phyloP scores from a whole-genome alignment of 352 stramenopile species.

The Phytopythium litorale region DNA sequence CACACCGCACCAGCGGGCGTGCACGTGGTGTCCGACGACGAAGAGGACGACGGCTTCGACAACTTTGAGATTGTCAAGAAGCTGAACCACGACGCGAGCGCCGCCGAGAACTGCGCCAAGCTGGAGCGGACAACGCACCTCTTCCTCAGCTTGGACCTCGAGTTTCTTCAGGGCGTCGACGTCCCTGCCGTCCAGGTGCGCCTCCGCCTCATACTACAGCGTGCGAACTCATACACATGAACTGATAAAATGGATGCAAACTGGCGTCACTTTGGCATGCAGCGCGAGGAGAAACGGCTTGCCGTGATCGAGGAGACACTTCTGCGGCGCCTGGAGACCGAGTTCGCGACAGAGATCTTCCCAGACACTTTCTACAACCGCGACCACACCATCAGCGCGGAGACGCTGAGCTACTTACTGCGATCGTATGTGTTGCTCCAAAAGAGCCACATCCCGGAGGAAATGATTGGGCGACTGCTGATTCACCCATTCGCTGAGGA shows the following conservation, averaged over 20 bases:
- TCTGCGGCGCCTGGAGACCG: conserved; percentile 68
- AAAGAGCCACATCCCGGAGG: conserved; percentile 72
- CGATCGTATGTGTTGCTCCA: conserved; percentile 74
- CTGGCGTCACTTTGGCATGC: neutral
- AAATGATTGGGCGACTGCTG: conserved; percentile 75
- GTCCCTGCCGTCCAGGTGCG: conserved; percentile 64
- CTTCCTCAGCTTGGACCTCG: conserved; percentile 72
- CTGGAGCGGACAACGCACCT: conserved; percentile 73
- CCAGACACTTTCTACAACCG: conserved; percentile 86
- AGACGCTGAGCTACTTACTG: conserved; percentile 65
- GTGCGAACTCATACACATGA: neutral
- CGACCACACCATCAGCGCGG: conserved; percentile 63
- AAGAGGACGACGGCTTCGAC: conserved; percentile 61
- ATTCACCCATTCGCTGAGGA: conserved; percentile 79
- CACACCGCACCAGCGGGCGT: neutral
- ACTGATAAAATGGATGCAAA: neutral
- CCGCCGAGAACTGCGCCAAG: conserved; percentile 56
- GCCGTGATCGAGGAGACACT: conserved; percentile 68
- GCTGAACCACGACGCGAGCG: conserved; percentile 25
- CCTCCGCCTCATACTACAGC: neutral
- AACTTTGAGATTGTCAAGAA: conserved; percentile 65
- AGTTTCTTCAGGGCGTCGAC: conserved; percentile 69
- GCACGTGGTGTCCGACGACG: conserved; percentile 16
- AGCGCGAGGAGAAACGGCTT: conserved; percentile 72
- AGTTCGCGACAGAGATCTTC: conserved; percentile 84